Conservation (phyloP, 2,329 filamentous ascomycete genomes). For the Arthroderma sp. region DNA sequence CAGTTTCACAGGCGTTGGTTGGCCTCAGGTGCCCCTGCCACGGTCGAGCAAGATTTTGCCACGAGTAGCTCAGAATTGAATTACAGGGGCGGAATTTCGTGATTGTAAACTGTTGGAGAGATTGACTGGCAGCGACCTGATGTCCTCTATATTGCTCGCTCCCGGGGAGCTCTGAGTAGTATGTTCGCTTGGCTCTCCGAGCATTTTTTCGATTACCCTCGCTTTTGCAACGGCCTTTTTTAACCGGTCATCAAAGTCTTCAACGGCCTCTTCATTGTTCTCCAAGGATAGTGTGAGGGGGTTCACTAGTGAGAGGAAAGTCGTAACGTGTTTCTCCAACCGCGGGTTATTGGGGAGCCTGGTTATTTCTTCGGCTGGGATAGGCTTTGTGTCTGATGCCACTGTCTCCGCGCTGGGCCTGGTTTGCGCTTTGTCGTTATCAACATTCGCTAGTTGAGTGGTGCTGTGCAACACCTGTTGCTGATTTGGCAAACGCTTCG, state of each 20-base stretch:
- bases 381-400: background rate
- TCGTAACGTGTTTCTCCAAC: conserved; percentile 62
- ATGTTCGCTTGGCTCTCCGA: conserved; percentile 36
- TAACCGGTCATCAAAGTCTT: conserved; percentile 79
- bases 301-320: conserved; percentile 66
- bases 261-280: conserved; percentile 80
- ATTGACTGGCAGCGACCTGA: background rate
- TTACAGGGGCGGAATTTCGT: background rate
- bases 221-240: conserved; percentile 73
- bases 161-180: background rate
- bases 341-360: conserved; percentile 34
- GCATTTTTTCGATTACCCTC: conserved; percentile 68
- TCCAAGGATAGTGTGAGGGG: conserved; percentile 62
- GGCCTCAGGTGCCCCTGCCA: too few species aligned
- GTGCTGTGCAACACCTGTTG: conserved; percentile 10
- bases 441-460: background rate
- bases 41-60: too few species aligned
- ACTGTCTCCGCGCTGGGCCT: background rate
- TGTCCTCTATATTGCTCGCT: background rate
- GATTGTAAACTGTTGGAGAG: background rate
- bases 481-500: conserved; percentile 48
- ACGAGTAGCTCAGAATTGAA: background rate
- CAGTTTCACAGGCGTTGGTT: too few species aligned
- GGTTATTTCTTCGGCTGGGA: conserved; percentile 4
- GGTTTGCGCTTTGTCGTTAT: background rate